These are phyloP conservation scores for Hydnomerulius pinastri DNA, from an alignment of 768 basidiomycete species.

Conservation along the genomic window DNA sequence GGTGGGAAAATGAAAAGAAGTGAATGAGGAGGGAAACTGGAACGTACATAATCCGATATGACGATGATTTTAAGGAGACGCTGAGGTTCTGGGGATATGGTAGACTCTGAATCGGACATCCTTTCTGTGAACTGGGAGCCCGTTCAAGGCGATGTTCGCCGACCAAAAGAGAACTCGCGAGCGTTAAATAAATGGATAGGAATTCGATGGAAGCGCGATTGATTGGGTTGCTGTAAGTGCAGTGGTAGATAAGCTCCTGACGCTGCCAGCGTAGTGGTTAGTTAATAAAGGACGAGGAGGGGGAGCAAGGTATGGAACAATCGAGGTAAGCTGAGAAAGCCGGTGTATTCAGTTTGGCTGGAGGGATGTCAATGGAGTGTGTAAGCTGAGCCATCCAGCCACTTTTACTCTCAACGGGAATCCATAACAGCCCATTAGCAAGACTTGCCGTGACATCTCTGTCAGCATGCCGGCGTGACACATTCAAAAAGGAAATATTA, in stretches of 20 bases:
- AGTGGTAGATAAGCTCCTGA: background rate
- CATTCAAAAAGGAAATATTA: slow-evolving; percentile 23
- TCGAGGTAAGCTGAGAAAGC: slow-evolving; percentile 12
- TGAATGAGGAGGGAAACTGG: background rate
- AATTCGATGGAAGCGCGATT: background rate
- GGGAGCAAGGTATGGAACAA: slow-evolving; percentile 18
- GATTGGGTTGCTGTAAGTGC: background rate
- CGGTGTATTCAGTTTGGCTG: background rate
- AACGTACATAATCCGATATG: slow-evolving; percentile 37
- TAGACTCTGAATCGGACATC: slow-evolving; percentile 22
- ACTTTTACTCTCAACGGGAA: slow-evolving; percentile 5
- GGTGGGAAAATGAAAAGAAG: background rate
- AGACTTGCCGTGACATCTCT: slow-evolving; percentile 24
- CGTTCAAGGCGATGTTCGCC: background rate
- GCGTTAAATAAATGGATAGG: background rate
- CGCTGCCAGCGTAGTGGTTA: no score
- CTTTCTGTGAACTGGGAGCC: background rate
- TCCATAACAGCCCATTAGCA: slow-evolving; percentile 12
- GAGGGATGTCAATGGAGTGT: no score
- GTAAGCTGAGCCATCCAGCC: slow-evolving; percentile 13
- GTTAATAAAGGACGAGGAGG: slow-evolving; percentile 2
- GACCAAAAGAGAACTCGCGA: background rate
- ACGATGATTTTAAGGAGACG: slow-evolving; percentile 33
- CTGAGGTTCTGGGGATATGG: slow-evolving; percentile 13
- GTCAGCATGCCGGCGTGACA: slow-evolving; percentile 30